These are phyloP conservation scores for Arxiozyma heterogenica DNA, from an alignment of 1,139 yeast genomes.

Conservation along the genomic window DNA sequence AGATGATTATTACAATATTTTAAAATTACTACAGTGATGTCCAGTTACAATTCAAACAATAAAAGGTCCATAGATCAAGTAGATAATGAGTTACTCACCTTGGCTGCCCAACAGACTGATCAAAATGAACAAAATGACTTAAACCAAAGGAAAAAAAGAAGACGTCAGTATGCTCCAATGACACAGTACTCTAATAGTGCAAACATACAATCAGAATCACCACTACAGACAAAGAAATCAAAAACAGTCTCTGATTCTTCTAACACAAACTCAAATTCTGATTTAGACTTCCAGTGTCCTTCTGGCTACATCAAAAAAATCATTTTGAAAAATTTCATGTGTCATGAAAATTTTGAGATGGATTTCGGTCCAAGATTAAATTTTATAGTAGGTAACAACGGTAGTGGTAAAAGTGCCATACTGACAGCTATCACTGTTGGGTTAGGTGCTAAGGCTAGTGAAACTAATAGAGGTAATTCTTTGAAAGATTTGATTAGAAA, in stretches of 20 bases:
- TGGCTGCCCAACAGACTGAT: constrained; percentile 10
- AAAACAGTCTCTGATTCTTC: neutral
- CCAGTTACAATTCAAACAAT: neutral
- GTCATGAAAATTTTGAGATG: constrained; percentile 71
- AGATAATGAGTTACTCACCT: constrained; percentile 12
- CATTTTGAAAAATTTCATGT: constrained; percentile 64
- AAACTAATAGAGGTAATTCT: constrained; percentile 74
- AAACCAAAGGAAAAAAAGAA: constrained; percentile 12
- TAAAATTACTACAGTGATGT: neutral
- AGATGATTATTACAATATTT: too few species aligned
- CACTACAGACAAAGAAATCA: neutral
- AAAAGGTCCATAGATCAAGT: constrained; percentile 12
- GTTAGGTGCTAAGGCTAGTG: constrained; percentile 89
- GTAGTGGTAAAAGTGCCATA: constrained; percentile 91
- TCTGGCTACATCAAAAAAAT: constrained; percentile 44
- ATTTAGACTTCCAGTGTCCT: constrained; percentile 11
- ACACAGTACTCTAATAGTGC: constrained; percentile 18
- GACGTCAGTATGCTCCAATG: constrained; percentile 23
- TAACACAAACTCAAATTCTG: neutral
- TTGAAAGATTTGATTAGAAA: constrained; percentile 66
- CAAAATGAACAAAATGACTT: constrained; percentile 6
- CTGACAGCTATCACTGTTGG: constrained; percentile 87
- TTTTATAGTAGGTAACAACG: constrained; percentile 89
- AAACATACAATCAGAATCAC: neutral
- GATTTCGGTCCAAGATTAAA: constrained; percentile 77